These are phyloP conservation scores for Inga laurina DNA, from an alignment of 306 rosid genomes.

Conservation along the genomic window DNA sequence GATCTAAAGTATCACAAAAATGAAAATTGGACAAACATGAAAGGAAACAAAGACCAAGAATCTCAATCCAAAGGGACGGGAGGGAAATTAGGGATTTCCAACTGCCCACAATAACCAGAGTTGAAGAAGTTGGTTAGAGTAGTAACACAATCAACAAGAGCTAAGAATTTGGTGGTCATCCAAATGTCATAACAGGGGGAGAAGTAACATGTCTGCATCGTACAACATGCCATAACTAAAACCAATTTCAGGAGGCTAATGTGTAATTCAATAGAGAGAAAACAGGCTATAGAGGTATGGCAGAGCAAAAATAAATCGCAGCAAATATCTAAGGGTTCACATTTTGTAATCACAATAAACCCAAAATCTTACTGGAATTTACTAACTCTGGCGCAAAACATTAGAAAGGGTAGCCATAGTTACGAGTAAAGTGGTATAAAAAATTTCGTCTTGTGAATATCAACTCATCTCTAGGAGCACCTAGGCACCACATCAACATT, in stretches of 20 bases:
- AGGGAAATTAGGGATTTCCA: neutral
- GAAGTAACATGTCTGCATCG: neutral
- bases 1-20: neutral
- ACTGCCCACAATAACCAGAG: neutral
- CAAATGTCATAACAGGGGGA: neutral
- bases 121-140: neutral
- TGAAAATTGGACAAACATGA: neutral
- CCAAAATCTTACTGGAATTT: neutral
- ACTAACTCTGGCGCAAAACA: neutral
- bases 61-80: neutral
- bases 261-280: neutral
- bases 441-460: neutral
- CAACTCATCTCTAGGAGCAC: neutral
- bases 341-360: neutral
- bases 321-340: neutral
- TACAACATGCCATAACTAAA: neutral
- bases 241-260: neutral
- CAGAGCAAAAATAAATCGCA: neutral
- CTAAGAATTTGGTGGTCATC: neutral
- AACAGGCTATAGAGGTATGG: neutral
- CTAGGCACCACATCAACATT: neutral
- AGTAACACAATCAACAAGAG: neutral
- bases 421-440: neutral
- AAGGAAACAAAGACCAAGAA: neutral
- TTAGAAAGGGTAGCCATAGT: neutral